These are phyloP conservation scores for Mycena filopes DNA, from an alignment of 768 basidiomycete genomes.

Conservation along the genomic window DNA sequence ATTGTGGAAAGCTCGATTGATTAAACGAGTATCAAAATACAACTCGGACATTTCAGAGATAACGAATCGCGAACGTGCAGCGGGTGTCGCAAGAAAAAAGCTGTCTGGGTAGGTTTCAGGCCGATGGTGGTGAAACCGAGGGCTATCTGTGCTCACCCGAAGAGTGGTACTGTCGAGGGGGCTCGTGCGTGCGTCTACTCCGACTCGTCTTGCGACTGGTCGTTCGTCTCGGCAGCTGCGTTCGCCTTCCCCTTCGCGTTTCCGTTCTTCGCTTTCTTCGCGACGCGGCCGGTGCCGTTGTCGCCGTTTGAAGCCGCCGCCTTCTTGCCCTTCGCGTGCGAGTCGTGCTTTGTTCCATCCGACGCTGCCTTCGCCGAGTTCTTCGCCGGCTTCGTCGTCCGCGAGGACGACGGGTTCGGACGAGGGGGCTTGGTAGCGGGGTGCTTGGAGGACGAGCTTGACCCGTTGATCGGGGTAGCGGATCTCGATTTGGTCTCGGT, in stretches of 20 bases:
- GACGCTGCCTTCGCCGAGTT: not conserved
- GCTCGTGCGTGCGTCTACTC: not conserved
- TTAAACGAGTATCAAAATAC: conserved; percentile 26
- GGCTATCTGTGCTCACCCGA: conserved; percentile 7
- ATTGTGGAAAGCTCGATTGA: conserved; percentile 25
- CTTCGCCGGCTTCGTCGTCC: not conserved
- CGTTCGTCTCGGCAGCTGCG: not conserved
- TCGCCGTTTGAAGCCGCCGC: not conserved
- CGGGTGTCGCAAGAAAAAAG: conserved; percentile 6
- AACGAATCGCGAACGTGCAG: conserved; percentile 19
- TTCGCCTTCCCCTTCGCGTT: conserved; percentile 1
- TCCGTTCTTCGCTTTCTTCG: not conserved
- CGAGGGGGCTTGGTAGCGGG: not conserved
- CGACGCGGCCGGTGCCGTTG: not conserved
- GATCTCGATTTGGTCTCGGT: not conserved
- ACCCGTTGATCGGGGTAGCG: not conserved
- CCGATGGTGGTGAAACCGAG: conserved; percentile 16
- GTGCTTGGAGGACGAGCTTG: too few relatives aligned
- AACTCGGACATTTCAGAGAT: conserved; percentile 21
- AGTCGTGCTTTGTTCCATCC: not conserved
- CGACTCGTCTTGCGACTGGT: not conserved
- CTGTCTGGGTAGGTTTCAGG: conserved; percentile 25
- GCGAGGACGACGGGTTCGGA: not conserved
- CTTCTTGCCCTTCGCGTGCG: conserved; percentile 7
- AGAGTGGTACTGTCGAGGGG: not conserved